phyloP scores from a whole-genome alignment of 1,284 basidiomycete species.

The Hymenochaete sp. region DNA sequence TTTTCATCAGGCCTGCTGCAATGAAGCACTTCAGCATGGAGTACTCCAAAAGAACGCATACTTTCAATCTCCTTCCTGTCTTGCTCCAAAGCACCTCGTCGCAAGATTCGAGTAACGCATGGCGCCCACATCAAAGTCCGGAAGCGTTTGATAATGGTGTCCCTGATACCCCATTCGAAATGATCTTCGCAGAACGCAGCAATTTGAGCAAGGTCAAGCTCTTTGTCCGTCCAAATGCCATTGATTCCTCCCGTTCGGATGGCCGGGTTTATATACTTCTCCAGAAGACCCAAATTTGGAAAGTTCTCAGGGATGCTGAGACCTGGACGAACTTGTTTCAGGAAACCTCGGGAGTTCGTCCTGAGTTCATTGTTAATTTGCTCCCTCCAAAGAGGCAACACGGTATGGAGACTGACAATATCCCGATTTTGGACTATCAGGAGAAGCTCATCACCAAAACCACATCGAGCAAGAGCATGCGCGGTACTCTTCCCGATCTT shows the following conservation, averaged over 20 bases:
- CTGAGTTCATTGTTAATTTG: slow-evolving; percentile 60
- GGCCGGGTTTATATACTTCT: slow-evolving; percentile 69
- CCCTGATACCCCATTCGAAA: slow-evolving; percentile 84
- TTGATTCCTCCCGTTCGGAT: too few relatives aligned
- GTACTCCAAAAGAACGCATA: slow-evolving; percentile 20
- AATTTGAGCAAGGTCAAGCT: slow-evolving; percentile 64
- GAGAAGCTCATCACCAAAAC: slow-evolving; percentile 62
- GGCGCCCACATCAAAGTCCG: slow-evolving; percentile 69
- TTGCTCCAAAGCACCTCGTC: slow-evolving; percentile 42
- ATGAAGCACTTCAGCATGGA: slow-evolving; percentile 21
- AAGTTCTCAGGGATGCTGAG: slow-evolving; percentile 53
- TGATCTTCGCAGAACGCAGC: slow-evolving; percentile 73
- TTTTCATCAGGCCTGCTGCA: slow-evolving; percentile 27
- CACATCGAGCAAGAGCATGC: slow-evolving; percentile 59
- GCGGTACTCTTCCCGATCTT: slow-evolving; percentile 58
- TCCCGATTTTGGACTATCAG: slow-evolving; percentile 47
- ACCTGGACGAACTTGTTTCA: slow-evolving; percentile 57
- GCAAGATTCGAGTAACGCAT: slow-evolving; percentile 53
- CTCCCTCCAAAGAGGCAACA: slow-evolving; percentile 56
- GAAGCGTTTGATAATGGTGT: slow-evolving; percentile 71
- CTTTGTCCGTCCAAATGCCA: slow-evolving; percentile 45
- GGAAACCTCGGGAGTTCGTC: slow-evolving; percentile 55
- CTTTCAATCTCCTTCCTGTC: slow-evolving; percentile 29
- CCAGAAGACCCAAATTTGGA: slow-evolving; percentile 58
- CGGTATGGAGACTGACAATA: slow-evolving; percentile 39